These are phyloP conservation scores for Colletotrichum orchidophilum DNA, from an alignment of 2,329 filamentous ascomycete genomes.

Conservation along the genomic window DNA sequence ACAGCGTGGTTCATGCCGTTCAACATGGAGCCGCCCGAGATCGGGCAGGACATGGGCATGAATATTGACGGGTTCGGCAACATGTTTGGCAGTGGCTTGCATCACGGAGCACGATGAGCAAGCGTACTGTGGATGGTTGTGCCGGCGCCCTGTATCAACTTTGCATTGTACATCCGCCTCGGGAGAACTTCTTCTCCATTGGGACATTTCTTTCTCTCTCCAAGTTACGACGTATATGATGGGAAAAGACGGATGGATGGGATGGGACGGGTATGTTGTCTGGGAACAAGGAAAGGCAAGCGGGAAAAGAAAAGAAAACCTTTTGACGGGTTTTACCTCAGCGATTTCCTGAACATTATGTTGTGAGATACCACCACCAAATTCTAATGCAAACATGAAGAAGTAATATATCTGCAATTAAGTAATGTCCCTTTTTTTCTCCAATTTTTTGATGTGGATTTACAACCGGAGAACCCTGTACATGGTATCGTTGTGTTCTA, in stretches of 20 bases:
- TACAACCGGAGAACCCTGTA: not conserved
- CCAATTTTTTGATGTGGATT: not conserved
- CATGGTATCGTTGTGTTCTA: conserved; percentile 30
- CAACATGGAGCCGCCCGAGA: conserved; percentile 82
- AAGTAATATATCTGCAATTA: not conserved
- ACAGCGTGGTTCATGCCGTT: conserved; percentile 94
- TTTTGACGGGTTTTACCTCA: not conserved
- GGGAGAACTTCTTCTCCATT: not conserved
- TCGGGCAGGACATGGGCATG: conserved; percentile 57
- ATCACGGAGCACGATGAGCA: conserved; percentile 35
- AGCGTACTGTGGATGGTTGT: not conserved
- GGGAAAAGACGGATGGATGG: not conserved
- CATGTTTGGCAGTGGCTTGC: conserved; percentile 54
- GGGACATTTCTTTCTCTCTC: not conserved
- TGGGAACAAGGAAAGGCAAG: not conserved
- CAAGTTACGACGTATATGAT: conserved; percentile 8
- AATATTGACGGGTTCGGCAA: conserved; percentile 59
- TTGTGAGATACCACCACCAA: conserved; percentile 19
- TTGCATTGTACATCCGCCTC: conserved; percentile 11
- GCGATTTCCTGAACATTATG: conserved; percentile 10
- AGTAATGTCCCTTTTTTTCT: not conserved
- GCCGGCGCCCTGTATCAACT: conserved; percentile 3
- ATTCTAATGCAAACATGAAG: conserved; percentile 7
- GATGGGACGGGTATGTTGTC: too few species aligned
- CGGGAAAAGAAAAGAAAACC: not conserved